phyloP scores from a whole-genome alignment of 225 moss, liverwort and hornwort species.

The Polytrichum formosum region DNA sequence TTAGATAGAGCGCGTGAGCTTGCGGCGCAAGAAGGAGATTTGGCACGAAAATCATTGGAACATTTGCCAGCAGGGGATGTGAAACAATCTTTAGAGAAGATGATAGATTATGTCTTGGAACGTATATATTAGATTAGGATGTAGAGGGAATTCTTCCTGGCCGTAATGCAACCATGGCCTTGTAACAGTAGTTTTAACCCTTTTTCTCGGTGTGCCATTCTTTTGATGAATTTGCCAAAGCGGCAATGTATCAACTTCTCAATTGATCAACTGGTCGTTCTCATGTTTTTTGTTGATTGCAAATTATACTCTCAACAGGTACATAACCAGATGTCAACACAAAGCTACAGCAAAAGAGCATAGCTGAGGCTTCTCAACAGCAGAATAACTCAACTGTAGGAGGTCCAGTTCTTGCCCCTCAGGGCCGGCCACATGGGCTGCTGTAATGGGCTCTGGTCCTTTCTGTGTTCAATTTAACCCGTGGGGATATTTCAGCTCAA shows the following conservation, averaged over 20 bases:
- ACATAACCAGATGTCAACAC: too few species aligned
- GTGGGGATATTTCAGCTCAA: too few species aligned
- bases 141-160: not conserved
- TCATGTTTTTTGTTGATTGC: too few species aligned
- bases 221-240: not conserved
- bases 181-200: not conserved
- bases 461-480: too few species aligned
- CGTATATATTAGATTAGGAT: slow-evolving; percentile 30
- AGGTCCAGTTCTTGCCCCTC: too few species aligned
- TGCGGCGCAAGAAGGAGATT: slow-evolving; percentile 64
- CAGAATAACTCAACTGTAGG: too few species aligned
- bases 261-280: too few species aligned
- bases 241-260: slow-evolving; percentile 5
- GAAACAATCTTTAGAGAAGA: slow-evolving; percentile 66
- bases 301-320: too few species aligned
- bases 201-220: not conserved
- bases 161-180: not conserved
- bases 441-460: too few species aligned
- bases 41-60: slow-evolving; percentile 61
- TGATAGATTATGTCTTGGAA: slow-evolving; percentile 94
- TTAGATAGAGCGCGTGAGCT: slow-evolving; percentile 80
- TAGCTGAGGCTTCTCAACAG: too few species aligned
- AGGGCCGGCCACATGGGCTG: too few species aligned
- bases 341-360: too few species aligned
- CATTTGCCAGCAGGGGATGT: slow-evolving; percentile 62